Evolutionary conservation across 73 alveolate species (phyloP), one percentile per base, ranked within the genome.

Genomic region (Paramecium sonneborni): DNA sequence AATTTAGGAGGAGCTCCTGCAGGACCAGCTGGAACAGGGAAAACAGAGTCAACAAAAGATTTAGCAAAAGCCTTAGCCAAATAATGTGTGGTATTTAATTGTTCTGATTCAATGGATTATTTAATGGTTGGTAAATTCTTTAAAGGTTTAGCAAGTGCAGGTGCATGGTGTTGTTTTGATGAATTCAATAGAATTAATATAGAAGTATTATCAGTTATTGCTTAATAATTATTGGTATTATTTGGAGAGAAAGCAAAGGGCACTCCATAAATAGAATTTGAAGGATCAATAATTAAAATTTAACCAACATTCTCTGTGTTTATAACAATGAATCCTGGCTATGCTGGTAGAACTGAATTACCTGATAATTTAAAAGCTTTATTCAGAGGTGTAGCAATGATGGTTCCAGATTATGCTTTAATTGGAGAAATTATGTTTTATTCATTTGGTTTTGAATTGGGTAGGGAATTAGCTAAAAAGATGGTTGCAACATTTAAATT

Each of bases 21-120:
- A 6, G 99, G 99, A 24, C 99, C 99, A 8, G 99, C 99, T 43
- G 99, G 99, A 48, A 99, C 99, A 9, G 99, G 99, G 55, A 99
- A 99, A 94, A 99, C 99, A 7, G 99, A 99, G 88, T 98, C 99
- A 57, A 97, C 99, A 15, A 99, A 99, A 96, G 99, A 98, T 97
- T 92, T 98, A 52, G 99, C 99, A 4, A 97, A 98, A 97, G 99
- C 99, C 9, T 96, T 99, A 44, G 99, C 99, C 1, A 97, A 97
- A 76, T 98, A 98, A 93, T 97, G 99, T 92, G 99, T 99, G 34
- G 99, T 99, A 56, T 98, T 98, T 96, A 99, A 99, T 93, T 98
- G 99, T 96, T 98, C 99, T 15, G 99, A 99, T 58, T 97, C 96
- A 90, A 98, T 99, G 93, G 99, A 97, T 92, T 95, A 95, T 92